phyloP scores from a whole-genome alignment of 2,329 filamentous ascomycete genomes.

The Aurifilum marmelostoma region DNA sequence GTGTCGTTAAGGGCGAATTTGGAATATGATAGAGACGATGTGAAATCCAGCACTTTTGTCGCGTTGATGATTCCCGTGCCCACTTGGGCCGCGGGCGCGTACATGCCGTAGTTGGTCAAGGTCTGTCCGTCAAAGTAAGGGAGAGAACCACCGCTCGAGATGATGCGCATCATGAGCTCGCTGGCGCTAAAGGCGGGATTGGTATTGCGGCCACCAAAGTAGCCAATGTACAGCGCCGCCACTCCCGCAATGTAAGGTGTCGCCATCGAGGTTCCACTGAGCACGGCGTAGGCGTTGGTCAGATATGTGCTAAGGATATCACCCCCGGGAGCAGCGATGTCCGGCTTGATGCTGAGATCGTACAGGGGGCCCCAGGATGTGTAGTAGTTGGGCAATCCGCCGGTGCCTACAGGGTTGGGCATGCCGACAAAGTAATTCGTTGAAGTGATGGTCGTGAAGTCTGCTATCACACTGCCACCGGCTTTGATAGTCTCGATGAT shows the following conservation, averaged over 20 bases:
- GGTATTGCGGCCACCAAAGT: conserved; percentile 24
- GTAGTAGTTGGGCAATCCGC: conserved; percentile 38
- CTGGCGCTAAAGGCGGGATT: conserved; percentile 18
- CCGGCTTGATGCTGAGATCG: conserved; percentile 44
- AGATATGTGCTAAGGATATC: conserved; percentile 47
- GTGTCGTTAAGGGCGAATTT: conserved; percentile 56
- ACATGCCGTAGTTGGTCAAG: conserved; percentile 25
- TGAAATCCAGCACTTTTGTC: conserved; percentile 47
- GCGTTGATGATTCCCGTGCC: conserved; percentile 54
- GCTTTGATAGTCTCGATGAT: conserved; percentile 30
- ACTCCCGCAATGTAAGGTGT: conserved; percentile 48
- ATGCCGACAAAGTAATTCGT: conserved; percentile 31
- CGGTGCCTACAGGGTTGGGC: conserved; percentile 35
- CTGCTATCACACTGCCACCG: conserved; percentile 29
- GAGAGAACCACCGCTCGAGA: conserved; percentile 16
- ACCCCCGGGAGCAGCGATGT: conserved; percentile 44
- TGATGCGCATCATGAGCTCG: conserved; percentile 18
- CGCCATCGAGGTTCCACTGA: conserved; percentile 53
- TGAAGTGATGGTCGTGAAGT: conserved; percentile 29
- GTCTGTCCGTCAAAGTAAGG: conserved; percentile 16
- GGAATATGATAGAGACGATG: conserved; percentile 43
- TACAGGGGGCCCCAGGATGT: conserved; percentile 46
- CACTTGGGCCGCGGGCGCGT: conserved; percentile 46
- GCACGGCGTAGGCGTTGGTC: conserved; percentile 41
- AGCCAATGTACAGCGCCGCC: conserved; percentile 37